Conservation (phyloP, 1,139 yeast species). For the Diutina mesorugosa region DNA sequence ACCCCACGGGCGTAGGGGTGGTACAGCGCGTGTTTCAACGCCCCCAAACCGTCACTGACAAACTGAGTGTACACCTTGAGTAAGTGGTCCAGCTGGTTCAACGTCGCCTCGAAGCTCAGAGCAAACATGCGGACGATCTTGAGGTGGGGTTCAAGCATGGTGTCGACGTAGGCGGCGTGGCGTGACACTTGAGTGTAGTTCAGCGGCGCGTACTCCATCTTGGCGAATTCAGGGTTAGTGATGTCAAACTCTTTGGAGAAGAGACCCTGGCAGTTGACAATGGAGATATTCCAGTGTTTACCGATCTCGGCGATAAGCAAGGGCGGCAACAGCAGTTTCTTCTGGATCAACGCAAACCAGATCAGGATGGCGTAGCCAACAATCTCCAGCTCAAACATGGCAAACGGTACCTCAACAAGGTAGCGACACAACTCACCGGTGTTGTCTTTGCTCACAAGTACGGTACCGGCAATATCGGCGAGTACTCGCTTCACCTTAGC, state of each 20-base stretch:
- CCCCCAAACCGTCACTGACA: conserved; percentile 43
- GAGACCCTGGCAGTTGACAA: conserved; percentile 49
- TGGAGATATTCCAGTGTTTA: conserved; percentile 54
- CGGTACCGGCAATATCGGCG: conserved; percentile 36
- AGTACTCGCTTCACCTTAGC: conserved; percentile 22
- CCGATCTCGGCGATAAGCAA: conserved; percentile 60
- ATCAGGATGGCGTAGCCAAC: conserved; percentile 59
- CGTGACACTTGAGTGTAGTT: conserved; percentile 49
- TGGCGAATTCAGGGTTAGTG: conserved; percentile 47
- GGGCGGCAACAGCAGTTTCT: conserved; percentile 41
- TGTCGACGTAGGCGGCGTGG: conserved; percentile 33
- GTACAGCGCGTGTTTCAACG: conserved; percentile 46
- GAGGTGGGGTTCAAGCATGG: conserved; percentile 61
- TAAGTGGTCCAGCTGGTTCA: conserved; percentile 61
- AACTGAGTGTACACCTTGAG: conserved; percentile 58
- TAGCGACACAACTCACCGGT: conserved; percentile 42
- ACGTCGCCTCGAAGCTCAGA: conserved; percentile 75
- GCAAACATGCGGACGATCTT: conserved; percentile 55
- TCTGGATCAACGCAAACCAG: conserved; percentile 76
- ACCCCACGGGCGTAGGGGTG: conserved; percentile 74
- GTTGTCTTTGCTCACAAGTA: conserved; percentile 30
- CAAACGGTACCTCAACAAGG: conserved; percentile 63
- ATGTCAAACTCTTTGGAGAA: conserved; percentile 51
- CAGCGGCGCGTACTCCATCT: conserved; percentile 88
- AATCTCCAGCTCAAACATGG: conserved; percentile 42